Base-by-base conservation (phyloP, 2,329 filamentous ascomycete genomes). In the Lecanicillium sp. region DNA sequence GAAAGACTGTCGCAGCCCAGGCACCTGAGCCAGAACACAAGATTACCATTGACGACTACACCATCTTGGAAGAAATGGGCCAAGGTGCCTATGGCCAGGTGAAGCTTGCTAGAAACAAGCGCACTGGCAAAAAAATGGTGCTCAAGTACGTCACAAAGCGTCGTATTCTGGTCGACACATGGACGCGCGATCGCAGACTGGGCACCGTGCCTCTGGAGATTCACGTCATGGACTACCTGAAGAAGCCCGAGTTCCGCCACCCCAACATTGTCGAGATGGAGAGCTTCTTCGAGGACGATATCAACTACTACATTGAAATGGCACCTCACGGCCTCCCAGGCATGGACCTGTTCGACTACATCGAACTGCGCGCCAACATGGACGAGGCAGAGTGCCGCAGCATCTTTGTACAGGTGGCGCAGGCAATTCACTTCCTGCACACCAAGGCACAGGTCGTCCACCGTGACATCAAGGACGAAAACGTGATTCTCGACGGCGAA, bases 291-390 rank as follows among this genome's bases (percentile, higher is more conserved):
- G 83, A 86, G 63, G 88, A 94, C 56, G 83, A 88, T 54, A 74
- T 83, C 58, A 97, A 98, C 62, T 98, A 98, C 69, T 98, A 98
- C 67, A 98, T 98, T 57, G 93, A 97, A 65, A 98, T 97, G 89
- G 77, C 87, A 12, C 93, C 93, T 0, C 93, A 97, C 59, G 93
- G 93, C 1, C 74, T 96, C 30, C 93, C 93, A 0, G 93, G 93
- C 11, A 97, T 98, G 90, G 93, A 98, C 65, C 77, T 98, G 2
- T 98, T 98, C 61, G 93, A 98, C 67, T 98, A 98, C 65, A 98
- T 98, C 56, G 93, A 98, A 66, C 77, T 98, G 46, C 84, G 91
- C 21, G 84, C 90, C 38, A 96, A 91, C 60, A 98, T 98, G 93
- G 89, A 95, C 45, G 93, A 98, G 68, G 75, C 79, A 7, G 93